Evolutionary conservation across 257 asterid species (phyloP), one percentile per base, ranked within the genome.

Genomic region (Perilla frutescens): DNA sequence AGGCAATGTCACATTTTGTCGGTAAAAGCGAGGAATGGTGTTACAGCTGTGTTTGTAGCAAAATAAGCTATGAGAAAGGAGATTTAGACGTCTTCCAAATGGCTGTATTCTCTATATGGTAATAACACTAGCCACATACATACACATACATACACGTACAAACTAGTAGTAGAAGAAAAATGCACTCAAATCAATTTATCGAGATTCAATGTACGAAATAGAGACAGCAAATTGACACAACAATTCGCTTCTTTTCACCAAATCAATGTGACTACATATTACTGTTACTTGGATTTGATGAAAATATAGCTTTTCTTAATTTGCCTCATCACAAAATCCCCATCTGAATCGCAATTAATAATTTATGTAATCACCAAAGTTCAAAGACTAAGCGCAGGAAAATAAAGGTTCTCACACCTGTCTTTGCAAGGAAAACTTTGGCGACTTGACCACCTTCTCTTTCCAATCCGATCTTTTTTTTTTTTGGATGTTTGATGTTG

Each of bases 1-100:
- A 36, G 61, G 77, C 44, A 72, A 59, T 26, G 81, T 70, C 60
- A 53, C 55, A 41, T 50, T 34, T 72, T 68, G 82, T 80, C 80
- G 81, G 86, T 56, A 50, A 71, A 79, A 83, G 84, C 49, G 45
- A 59, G 29, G 62, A 15, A 75, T 68, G 73, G 75, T 50, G 50
- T 20, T 58, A 31, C 84, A 84, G 81, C 81, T 76, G 73, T 45
- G 74, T 67, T 71, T 58, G 15, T 34, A 26, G 60, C 66, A 74
- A 68, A 75, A 13, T 36, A 15, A 64, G 8, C 50, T 3, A 62
- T 7, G 58, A 55, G 44, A 29, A 32, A 54, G 68, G 64, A 69
- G 84, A 83, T 83, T 20, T 86, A 66, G 77, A 80, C 72, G 10
- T 41, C 3, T 20, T 44, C 71, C 57, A 47, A 65, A 65, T 65